phyloP scores from a whole-genome alignment of 371 early-diverging fungal species.

The Mucor racemosus region DNA sequence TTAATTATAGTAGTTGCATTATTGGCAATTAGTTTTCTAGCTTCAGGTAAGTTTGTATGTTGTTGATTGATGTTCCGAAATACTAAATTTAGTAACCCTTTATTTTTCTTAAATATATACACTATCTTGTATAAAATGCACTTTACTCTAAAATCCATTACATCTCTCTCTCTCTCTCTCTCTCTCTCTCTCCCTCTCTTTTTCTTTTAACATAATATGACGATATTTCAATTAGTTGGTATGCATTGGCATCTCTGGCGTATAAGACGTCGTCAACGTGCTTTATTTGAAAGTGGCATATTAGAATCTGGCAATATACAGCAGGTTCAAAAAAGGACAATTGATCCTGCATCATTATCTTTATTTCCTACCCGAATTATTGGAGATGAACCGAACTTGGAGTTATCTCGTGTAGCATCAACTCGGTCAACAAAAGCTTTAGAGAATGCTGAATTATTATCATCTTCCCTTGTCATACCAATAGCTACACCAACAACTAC shows the following conservation, averaged over 20 bases:
- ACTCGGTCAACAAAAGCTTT: conserved; percentile 36
- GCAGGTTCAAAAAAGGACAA: conserved; percentile 27
- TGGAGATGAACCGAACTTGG: conserved; percentile 23
- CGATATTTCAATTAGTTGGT: conserved; percentile 36
- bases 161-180: background rate
- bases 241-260: conserved; percentile 61
- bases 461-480: background rate
- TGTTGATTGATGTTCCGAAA: conserved; percentile 18
- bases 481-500: background rate
- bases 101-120: conserved; percentile 3
- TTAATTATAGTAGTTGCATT: conserved; percentile 61
- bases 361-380: conserved; percentile 48
- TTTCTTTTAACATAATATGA: background rate
- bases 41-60: conserved; percentile 47
- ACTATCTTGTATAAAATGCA: background rate
- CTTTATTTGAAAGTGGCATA: conserved; percentile 42
- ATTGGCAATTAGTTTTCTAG: conserved; percentile 53
- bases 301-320: conserved; percentile 13
- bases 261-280: conserved; percentile 46
- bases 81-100: conserved; percentile 12
- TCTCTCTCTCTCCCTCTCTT: conserved; percentile 16
- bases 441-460: conserved; percentile 36
- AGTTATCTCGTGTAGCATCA: conserved; percentile 22
- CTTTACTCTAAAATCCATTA: background rate
- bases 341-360: conserved; percentile 35